phyloP scores from a whole-genome alignment of 805 yeast genomes.

The Saccharomycopsis fibuligera region DNA sequence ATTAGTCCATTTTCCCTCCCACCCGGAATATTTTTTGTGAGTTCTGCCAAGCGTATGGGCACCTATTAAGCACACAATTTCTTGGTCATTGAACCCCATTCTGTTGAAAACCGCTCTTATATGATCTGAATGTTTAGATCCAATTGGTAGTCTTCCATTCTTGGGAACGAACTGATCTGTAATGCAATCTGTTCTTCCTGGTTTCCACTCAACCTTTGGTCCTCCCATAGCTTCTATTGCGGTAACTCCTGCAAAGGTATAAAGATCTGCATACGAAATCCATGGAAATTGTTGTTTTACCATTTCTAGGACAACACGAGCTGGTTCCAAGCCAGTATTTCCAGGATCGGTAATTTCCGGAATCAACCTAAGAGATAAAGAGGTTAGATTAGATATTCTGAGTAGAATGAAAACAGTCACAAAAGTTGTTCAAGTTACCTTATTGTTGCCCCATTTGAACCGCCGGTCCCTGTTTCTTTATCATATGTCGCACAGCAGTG shows the following conservation, averaged over 20 bases:
- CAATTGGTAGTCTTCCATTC: slow-evolving; percentile 47
- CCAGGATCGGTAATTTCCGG: slow-evolving; percentile 48
- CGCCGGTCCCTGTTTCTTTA: slow-evolving; percentile 29
- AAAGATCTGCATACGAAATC: slow-evolving; percentile 45
- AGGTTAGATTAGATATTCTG: neutral
- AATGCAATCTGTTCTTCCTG: slow-evolving; percentile 42
- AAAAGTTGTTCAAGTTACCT: slow-evolving; percentile 12
- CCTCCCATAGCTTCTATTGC: slow-evolving; percentile 48
- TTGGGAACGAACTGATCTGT: slow-evolving; percentile 34
- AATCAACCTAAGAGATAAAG: slow-evolving; percentile 32
- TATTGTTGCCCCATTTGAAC: slow-evolving; percentile 33
- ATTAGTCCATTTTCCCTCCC: slow-evolving; percentile 43
- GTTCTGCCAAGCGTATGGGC: slow-evolving; percentile 46
- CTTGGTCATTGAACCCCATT: slow-evolving; percentile 43
- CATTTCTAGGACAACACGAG: slow-evolving; percentile 36
- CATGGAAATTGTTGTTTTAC: slow-evolving; percentile 37
- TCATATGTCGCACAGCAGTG: slow-evolving; percentile 45
- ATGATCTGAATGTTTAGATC: slow-evolving; percentile 38
- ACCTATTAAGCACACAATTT: slow-evolving; percentile 41
- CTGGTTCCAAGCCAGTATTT: slow-evolving; percentile 41
- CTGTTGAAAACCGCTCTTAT: slow-evolving; percentile 39
- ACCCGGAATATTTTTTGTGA: slow-evolving; percentile 42
- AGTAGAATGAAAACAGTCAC: neutral
- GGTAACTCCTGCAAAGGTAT: slow-evolving; percentile 45
- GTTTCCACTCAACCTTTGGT: slow-evolving; percentile 42